phyloP scores from a whole-genome alignment of 768 basidiomycete genomes.

The Paxillus involutus region DNA sequence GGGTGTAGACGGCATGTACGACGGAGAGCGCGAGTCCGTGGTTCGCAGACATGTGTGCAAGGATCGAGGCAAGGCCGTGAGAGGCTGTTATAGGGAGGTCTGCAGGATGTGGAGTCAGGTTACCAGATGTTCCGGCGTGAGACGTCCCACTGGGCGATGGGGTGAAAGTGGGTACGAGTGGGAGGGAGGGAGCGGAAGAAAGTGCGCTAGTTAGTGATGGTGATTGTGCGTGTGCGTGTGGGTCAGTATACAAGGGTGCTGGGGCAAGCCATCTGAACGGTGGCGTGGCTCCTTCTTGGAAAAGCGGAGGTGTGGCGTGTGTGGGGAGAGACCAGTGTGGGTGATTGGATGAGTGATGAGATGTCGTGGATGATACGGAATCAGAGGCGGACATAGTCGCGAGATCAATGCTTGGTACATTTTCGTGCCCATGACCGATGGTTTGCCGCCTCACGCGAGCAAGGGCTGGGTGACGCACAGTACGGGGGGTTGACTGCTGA shows the following conservation, averaged over 20 bases:
- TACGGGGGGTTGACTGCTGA: background rate
- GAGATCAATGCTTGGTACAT: constrained; percentile 25
- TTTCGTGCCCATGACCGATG: background rate
- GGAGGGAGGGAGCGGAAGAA: background rate
- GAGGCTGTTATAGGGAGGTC: constrained; percentile 16
- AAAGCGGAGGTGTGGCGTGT: constrained; percentile 1
- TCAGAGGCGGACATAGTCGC: constrained; percentile 10
- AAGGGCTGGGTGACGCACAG: constrained; percentile 8
- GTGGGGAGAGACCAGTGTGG: constrained; percentile 22
- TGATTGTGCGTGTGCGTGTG: background rate
- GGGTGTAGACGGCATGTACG: constrained; percentile 38
- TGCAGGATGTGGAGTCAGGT: constrained; percentile 3
- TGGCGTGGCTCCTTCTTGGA: background rate
- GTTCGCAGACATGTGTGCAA: constrained; percentile 43
- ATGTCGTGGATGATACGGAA: constrained; percentile 7
- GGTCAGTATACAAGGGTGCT: background rate
- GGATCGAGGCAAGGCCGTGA: constrained; percentile 31
- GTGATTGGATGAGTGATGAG: constrained; percentile 9
- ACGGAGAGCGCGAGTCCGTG: constrained; percentile 44
- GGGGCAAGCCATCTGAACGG: constrained; percentile 1
- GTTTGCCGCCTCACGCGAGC: constrained; percentile 18
- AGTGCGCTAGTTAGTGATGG: background rate
- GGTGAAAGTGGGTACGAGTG: background rate
- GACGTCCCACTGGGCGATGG: background rate
- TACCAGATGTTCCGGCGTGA: background rate